Evolutionary conservation across 768 basidiomycete species (phyloP), one percentile per base, ranked within the genome.

Genomic region (Amylocystis lapponica): DNA sequence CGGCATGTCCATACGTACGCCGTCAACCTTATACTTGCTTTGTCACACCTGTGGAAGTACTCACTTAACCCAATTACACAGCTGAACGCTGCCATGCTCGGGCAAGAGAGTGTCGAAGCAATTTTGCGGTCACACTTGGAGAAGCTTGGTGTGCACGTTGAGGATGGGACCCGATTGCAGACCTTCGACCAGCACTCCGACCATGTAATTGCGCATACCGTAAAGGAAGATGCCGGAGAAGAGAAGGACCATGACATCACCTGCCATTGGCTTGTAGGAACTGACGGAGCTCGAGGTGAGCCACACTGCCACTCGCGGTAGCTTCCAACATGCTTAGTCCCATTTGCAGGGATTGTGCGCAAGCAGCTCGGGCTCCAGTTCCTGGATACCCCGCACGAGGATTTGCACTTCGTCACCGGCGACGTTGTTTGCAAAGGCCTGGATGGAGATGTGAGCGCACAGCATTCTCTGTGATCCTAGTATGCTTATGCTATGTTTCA

Each of bases 221-320:
- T 69, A 7, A 49, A 48, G 10, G 47, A 27, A 3, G 41, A 10
- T 3, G 27, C 57, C 2, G 64, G 53, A 1, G 17, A 55, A 23
- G 60, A 60, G 25, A 23, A 38, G 1, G 36, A 41, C 17, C 66
- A 72, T 46, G 55, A 36, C 3, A 45, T 61, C 4, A 50, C 46
- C 6, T 52, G 48, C 17, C 51, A 59, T 1, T 72, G 60, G 50
- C 48, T 76, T 1, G 53, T 75, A 12, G 71, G 71, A 3, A 56
- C 64, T 0, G 75, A 74, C 42, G 69, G 70, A 12, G 72, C 66
- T 0, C 55, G 50, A 48, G 59, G 64, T 61, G 7, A 29, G 52
- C 10, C n/a, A n/a, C n/a, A n/a, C n/a, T n/a, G n/a, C n/a, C n/a
- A n/a, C n/a, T n/a, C n/a, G n/a, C n/a, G n/a, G n/a, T n/a, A n/a